Conservation (phyloP, 176 grass and related monocot genomes). For the Rhynchospora pubera region DNA sequence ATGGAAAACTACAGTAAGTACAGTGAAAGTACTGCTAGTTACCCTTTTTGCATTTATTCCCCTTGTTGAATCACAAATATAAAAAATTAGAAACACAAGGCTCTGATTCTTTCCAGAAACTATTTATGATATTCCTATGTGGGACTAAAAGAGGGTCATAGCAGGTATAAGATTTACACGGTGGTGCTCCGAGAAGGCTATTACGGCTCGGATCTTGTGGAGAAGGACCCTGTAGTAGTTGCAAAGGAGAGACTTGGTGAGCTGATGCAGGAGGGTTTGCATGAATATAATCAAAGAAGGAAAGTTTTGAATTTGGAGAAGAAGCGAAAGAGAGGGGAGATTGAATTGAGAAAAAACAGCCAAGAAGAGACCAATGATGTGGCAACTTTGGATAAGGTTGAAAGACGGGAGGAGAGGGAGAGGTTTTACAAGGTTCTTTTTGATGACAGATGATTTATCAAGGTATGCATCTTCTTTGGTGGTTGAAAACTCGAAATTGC, state of each 20-base stretch:
- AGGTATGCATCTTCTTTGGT: neutral
- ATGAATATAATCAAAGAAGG: slow-evolving; percentile 59
- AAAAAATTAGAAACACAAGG: neutral
- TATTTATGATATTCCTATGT: neutral
- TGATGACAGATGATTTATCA: slow-evolving; percentile 31
- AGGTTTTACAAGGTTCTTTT: slow-evolving; percentile 76
- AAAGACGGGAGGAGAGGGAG: slow-evolving; percentile 69
- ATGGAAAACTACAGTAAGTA: neutral
- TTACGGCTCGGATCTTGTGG: slow-evolving; percentile 49
- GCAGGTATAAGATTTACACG: slow-evolving; percentile 67
- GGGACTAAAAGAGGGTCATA: neutral
- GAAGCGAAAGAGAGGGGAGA: slow-evolving; percentile 60
- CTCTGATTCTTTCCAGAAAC: neutral
- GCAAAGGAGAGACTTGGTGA: slow-evolving; percentile 70
- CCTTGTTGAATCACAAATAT: neutral
- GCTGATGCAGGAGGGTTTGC: slow-evolving; percentile 88
- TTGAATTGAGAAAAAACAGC: slow-evolving; percentile 46
- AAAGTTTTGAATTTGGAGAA: slow-evolving; percentile 60
- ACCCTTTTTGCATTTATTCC: neutral
- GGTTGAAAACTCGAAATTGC: neutral
- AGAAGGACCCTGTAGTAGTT: slow-evolving; percentile 66
- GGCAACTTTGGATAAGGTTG: slow-evolving; percentile 24
- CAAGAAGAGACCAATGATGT: slow-evolving; percentile 31
- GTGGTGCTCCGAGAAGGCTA: slow-evolving; percentile 70
- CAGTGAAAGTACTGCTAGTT: neutral